A percentile compares a stretch with the other conserved stretches of the same genome.
Evolutionary conservation across 2,329 filamentous ascomycete genomes (phyloP).

Genomic region (Podosphaera xanthii): DNA sequence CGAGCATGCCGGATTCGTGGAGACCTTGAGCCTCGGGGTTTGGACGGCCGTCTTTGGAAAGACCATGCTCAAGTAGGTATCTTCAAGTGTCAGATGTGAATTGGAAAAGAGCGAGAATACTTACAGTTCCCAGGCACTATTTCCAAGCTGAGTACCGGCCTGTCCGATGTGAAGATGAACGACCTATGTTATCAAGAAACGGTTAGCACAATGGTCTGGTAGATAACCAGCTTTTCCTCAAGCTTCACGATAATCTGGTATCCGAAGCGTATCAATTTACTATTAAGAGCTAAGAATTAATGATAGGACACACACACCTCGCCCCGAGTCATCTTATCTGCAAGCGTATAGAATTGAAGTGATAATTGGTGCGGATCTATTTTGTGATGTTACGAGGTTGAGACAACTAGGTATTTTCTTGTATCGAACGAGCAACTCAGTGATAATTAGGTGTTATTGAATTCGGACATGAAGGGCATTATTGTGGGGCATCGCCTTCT

Average conservation of each 20-base stretch:
- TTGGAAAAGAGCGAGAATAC: slow-evolving; percentile 11
- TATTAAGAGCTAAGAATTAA: neutral
- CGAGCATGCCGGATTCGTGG: slow-evolving; percentile 31
- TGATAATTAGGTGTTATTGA: neutral
- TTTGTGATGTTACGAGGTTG: neutral
- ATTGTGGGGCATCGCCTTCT: neutral
- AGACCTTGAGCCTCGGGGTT: slow-evolving; percentile 30
- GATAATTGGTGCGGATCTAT: neutral
- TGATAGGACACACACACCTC: neutral
- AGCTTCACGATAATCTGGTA: neutral
- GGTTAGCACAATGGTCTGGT: neutral
- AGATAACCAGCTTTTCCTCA: too few species aligned
- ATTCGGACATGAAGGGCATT: neutral
- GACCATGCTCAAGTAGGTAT: slow-evolving; percentile 43
- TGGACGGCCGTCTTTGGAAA: slow-evolving; percentile 33
- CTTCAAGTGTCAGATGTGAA: slow-evolving; percentile 17
- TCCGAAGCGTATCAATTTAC: neutral
- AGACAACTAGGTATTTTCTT: neutral
- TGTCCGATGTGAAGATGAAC: slow-evolving; percentile 46
- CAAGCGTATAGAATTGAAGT: neutral
- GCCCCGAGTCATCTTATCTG: neutral
- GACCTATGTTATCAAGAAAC: slow-evolving; percentile 22
- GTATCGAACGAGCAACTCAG: neutral
- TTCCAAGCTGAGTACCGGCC: slow-evolving; percentile 43
- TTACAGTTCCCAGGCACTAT: slow-evolving; percentile 47